Percentiles rank a stretch among this genome's conserved stretches.
phyloP scores from a whole-genome alignment of 345 rosid species.

The Lagerstroemia speciosa region DNA sequence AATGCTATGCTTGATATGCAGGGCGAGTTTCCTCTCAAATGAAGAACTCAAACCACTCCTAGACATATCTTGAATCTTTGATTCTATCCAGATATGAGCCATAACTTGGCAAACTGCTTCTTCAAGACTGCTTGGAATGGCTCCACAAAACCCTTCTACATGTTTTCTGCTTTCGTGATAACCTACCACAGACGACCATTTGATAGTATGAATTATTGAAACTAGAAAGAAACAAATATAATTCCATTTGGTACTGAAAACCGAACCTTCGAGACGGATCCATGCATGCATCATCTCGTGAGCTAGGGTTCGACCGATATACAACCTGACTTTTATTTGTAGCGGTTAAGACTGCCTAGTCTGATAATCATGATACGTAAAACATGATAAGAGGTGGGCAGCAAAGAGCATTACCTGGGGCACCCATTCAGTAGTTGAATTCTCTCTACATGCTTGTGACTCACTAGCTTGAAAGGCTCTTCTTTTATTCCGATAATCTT shows the following conservation, averaged over 20 bases:
- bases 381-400: too few species aligned
- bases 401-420: background rate
- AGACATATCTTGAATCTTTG: constrained; percentile 4
- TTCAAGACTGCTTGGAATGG: background rate
- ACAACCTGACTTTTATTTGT: constrained; percentile 1
- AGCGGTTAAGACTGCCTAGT: background rate
- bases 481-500: background rate
- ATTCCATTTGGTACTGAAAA: background rate
- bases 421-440: background rate
- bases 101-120: constrained; percentile 16
- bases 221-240: background rate
- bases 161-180: background rate
- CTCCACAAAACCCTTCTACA: background rate
- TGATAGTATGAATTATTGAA: background rate
- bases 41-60: background rate
- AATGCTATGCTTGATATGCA: background rate
- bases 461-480: background rate
- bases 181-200: background rate
- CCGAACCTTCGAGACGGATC: constrained; percentile 8
- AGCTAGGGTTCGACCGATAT: background rate
- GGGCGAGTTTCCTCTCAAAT: constrained; percentile 6
- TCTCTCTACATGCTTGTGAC: background rate
- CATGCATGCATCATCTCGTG: constrained; percentile 21
- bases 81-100: constrained; percentile 12
- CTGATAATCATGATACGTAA: too few species aligned